Percentiles rank a stretch among this genome's conserved stretches.
Conservation (phyloP, 805 yeast species). For the Limtongia smithiae region DNA sequence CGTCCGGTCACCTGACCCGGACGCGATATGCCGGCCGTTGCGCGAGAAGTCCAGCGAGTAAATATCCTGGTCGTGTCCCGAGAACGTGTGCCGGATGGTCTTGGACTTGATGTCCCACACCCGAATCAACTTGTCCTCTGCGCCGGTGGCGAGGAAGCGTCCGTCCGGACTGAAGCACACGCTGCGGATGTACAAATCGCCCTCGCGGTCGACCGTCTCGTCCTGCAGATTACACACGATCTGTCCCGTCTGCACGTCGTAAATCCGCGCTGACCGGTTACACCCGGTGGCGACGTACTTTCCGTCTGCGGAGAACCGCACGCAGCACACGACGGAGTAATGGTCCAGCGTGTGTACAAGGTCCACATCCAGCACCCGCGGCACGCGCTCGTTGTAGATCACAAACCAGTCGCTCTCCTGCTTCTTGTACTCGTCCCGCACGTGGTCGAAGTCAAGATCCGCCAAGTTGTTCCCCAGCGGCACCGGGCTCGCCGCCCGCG, state of each 20-base stretch:
- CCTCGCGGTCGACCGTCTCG: slow-evolving; percentile 64
- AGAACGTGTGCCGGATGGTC: slow-evolving; percentile 71
- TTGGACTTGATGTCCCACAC: slow-evolving; percentile 92
- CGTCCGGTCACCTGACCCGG: slow-evolving; percentile 95
- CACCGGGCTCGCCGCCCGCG: slow-evolving; percentile 25
- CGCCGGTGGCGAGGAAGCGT: slow-evolving; percentile 88
- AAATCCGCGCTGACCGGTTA: slow-evolving; percentile 92
- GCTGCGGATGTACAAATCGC: slow-evolving; percentile 88
- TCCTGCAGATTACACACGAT: slow-evolving; percentile 82
- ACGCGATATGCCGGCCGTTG: slow-evolving; percentile 85
- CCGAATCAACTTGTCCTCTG: slow-evolving; percentile 71
- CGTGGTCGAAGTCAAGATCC: slow-evolving; percentile 74
- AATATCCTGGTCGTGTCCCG: slow-evolving; percentile 97
- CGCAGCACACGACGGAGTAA: slow-evolving; percentile 94
- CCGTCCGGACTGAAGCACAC: slow-evolving; percentile 97
- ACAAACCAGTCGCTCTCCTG: slow-evolving; percentile 82
- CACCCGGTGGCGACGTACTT: slow-evolving; percentile 94
- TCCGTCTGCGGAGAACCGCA: slow-evolving; percentile 86
- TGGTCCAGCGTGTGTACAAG: slow-evolving; percentile 88
- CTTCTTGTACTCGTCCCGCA: slow-evolving; percentile 73
- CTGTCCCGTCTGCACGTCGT: slow-evolving; percentile 87
- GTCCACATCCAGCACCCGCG: slow-evolving; percentile 74
- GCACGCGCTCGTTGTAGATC: slow-evolving; percentile 83
- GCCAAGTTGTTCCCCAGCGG: slow-evolving; percentile 37
- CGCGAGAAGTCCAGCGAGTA: slow-evolving; percentile 94